phyloP scores from a whole-genome alignment of 2,329 filamentous ascomycete genomes.

The Pseudodiploospora longispora region DNA sequence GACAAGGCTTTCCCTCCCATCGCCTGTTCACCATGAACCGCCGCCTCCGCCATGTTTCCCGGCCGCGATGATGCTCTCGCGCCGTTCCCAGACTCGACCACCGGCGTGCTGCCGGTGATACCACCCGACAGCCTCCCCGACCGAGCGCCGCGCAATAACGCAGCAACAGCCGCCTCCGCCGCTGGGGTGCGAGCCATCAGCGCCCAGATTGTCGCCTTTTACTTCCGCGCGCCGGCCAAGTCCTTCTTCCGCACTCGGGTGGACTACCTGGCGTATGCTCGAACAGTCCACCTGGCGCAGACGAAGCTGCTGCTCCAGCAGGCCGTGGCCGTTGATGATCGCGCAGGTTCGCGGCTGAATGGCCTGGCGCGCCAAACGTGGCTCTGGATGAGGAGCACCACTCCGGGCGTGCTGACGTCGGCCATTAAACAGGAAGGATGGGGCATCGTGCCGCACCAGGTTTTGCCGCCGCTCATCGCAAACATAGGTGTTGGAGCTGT shows the following conservation, averaged over 20 bases:
- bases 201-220: slow-evolving; percentile 78
- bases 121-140: slow-evolving; percentile 36
- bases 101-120: slow-evolving; percentile 37
- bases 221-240: slow-evolving; percentile 85
- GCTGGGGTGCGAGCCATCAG: slow-evolving; percentile 77
- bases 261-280: slow-evolving; percentile 63
- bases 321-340: slow-evolving; percentile 27
- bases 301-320: slow-evolving; percentile 28
- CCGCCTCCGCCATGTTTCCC: slow-evolving; percentile 24
- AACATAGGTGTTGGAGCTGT: slow-evolving; percentile 68
- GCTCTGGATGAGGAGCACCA: slow-evolving; percentile 52
- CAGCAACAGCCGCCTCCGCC: slow-evolving; percentile 68
- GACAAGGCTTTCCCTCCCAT: background rate
- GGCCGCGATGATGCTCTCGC: slow-evolving; percentile 24
- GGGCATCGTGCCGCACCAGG: slow-evolving; percentile 65
- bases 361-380: slow-evolving; percentile 32
- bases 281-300: slow-evolving; percentile 42
- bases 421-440: slow-evolving; percentile 64
- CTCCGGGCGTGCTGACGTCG: slow-evolving; percentile 59
- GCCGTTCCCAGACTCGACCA: slow-evolving; percentile 18
- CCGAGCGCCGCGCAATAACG: slow-evolving; percentile 43
- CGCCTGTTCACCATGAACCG: slow-evolving; percentile 19
- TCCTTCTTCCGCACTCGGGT: slow-evolving; percentile 87
- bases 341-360: slow-evolving; percentile 21
- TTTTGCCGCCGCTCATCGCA: slow-evolving; percentile 66